A percentile compares a stretch with the other conserved stretches of the same genome.
These are phyloP conservation scores for Pezicula radicicola DNA, from an alignment of 2,329 filamentous ascomycete genomes.

Conservation along the genomic window DNA sequence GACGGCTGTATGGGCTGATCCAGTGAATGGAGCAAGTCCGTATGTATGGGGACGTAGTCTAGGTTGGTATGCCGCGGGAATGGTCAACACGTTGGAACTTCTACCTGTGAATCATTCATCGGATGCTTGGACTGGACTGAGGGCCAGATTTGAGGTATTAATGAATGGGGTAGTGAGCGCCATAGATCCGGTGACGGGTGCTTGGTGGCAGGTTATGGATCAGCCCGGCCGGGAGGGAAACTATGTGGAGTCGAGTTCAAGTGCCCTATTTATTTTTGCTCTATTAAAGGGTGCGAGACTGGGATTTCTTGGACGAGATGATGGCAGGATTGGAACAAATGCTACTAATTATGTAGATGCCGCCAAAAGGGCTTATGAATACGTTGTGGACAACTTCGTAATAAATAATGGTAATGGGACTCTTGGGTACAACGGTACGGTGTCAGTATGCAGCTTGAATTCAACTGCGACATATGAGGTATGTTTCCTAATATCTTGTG, in stretches of 20 bases:
- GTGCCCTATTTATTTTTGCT: background rate
- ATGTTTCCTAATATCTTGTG: background rate
- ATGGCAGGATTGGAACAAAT: no score
- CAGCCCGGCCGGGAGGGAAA: background rate
- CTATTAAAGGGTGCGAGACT: background rate
- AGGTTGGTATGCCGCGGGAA: constrained; percentile 35
- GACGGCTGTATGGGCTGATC: constrained; percentile 32
- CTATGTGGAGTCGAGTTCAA: background rate
- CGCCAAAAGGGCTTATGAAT: background rate
- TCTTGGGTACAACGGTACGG: background rate
- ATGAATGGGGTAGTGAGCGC: constrained; percentile 12
- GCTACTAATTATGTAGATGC: background rate
- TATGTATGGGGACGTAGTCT: constrained; percentile 34
- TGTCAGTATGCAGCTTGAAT: background rate
- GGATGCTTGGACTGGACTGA: constrained; percentile 4
- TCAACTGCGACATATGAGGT: background rate
- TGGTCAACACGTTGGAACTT: constrained; percentile 32
- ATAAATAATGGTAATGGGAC: background rate
- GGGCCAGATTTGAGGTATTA: constrained; percentile 3
- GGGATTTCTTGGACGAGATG: background rate
- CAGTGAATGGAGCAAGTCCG: constrained; percentile 31
- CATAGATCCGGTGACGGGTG: constrained; percentile 21
- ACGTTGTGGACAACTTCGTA: background rate
- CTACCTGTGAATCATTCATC: constrained; percentile 16
- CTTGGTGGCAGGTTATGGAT: constrained; percentile 36